A percentile compares a stretch with the other conserved stretches of the same genome.
Conservation (phyloP, 306 rosid genomes). For the Inga laurina region DNA sequence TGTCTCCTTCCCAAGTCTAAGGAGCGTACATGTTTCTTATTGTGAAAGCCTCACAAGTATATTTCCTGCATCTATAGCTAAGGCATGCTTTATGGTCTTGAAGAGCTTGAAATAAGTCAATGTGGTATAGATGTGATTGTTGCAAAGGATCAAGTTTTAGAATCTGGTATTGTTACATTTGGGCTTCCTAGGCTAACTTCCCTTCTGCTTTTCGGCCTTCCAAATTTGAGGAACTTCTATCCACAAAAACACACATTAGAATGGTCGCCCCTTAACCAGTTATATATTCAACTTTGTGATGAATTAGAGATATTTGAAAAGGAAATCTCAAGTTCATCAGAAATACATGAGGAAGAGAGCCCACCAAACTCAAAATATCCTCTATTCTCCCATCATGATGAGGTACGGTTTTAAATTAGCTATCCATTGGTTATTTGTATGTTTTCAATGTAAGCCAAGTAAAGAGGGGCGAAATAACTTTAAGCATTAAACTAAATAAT, state of each 20-base stretch:
- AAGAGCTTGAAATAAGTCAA: rapidly evolving
- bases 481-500: neutral
- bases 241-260: neutral
- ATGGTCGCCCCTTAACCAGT: neutral
- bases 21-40: no score
- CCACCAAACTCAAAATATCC: neutral
- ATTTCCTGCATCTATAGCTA: neutral
- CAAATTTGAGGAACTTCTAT: neutral
- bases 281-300: rapidly evolving
- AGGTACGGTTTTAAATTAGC: neutral
- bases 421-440: neutral
- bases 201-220: neutral
- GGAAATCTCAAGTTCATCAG: neutral
- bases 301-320: neutral
- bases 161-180: neutral
- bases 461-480: neutral
- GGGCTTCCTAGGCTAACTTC: neutral
- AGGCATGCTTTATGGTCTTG: neutral
- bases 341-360: neutral
- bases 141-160: neutral
- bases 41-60: neutral
- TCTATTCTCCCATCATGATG: neutral
- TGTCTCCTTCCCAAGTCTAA: no score
- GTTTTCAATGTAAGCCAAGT: neutral
- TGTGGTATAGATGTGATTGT: neutral